Evolutionary conservation across 2,329 filamentous ascomycete genomes (phyloP), one percentile per base, ranked within the genome.

Genomic region (Alternaria sp.): DNA sequence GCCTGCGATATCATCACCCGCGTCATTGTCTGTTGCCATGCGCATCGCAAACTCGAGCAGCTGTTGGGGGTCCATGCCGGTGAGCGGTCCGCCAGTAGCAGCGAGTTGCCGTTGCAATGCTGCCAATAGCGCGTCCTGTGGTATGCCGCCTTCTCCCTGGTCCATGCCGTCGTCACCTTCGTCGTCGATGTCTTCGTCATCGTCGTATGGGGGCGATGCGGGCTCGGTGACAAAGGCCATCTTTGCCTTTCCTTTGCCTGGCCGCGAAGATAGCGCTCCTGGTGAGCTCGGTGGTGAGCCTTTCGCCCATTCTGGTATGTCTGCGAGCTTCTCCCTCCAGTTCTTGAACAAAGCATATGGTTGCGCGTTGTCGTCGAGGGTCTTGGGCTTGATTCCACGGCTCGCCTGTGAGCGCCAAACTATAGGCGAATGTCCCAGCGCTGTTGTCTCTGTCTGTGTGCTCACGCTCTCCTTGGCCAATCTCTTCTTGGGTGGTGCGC

Each of bases 21-120:
- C 78, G 23, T 72, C 76, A n/a, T 81, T 73, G 28, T 80, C 79
- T 5, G 76, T 77, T 11, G 83, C 73, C 82, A 85, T 83, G 54
- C 83, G 79, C 67, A 79, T 74, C 5, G 82, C 79, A 15, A 80
- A 82, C 50, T 81, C 69, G 56, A 84, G 77, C 51, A 85, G 76
- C 12, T 80, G 77, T 13, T 75, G 70, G 40, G 82, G 79, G 62
- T 84, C 82, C 68, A 81, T 77, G 15, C 79, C 81, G 30, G 67
- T 74, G n/a, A 79, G 66, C 1, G 75, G 77, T 6, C 76, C 78
- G 23, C 77, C 78, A 11, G 76, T 71, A 26, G 70, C 71, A 45
- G 75, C 75, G 3, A 81, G 73, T 50, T 74, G 75, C 17, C 69
- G 71, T 49, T 78, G 76, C 12, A 81, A 63, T 6, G 73, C 75